Evolutionary conservation across 306 rosid genomes (phyloP), one percentile per base, ranked within the genome.

Genomic region (Lithocarpus polystachyus): DNA sequence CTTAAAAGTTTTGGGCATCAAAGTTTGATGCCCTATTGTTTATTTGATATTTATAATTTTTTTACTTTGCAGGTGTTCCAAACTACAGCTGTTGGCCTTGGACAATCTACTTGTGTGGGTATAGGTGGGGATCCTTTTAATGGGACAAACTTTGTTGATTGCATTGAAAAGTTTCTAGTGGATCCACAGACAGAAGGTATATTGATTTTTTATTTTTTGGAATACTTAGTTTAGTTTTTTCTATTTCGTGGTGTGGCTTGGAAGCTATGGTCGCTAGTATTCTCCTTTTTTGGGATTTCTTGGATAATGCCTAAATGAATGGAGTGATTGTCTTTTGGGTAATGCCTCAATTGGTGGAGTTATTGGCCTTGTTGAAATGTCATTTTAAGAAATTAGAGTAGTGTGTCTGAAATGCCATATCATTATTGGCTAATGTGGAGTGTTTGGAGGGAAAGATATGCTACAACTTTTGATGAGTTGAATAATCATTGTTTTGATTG

Each of bases 101-200:
- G 99, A 79, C 99, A 96, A 84, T 96, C 99, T 68, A 96, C 99
- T 37, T 96, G 99, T 77, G 99, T 96, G 75, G 99, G 99, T 74
- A 96, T 96, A 9, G 99, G 98, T 62, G 98, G 99, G 53, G 99
- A 96, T 87, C 99, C 99, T 80, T 96, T 96, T 82, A 96, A 96
- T 35, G 98, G 98, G 82, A 96, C 99, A 70, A 96, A 96, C 89
- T 96, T 96, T 80, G 94, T 96, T 86, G 98, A 96, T 82, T 96
- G 99, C 88, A 86, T 96, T 37, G 87, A 85, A 56, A 93, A 84
- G 85, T 93, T 93, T 89, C 80, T 96, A 5, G 83, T 68, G 23
- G 99, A 96, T 82, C 99, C 98, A 74, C 99, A 93, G 81, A 96
- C 99, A 17, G 99, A 96, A 86, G 99, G 99, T 96, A 53, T 78